These are phyloP conservation scores for Astrothelium subdiscretum DNA, from an alignment of 495 filamentous ascomycete species.

Conservation along the genomic window DNA sequence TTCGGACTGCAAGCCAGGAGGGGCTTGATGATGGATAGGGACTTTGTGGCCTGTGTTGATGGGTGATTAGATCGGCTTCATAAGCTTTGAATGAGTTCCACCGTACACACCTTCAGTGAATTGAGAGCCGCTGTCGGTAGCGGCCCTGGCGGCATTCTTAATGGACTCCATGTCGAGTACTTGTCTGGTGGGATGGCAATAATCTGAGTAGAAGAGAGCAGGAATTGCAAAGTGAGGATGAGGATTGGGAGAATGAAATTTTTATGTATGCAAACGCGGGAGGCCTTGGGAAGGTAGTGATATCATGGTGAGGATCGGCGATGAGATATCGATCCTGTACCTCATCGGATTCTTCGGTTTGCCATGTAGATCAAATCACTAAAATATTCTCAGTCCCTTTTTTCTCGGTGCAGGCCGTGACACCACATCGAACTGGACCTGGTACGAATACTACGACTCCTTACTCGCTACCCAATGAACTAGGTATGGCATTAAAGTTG, in stretches of 20 bases:
- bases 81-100: background rate
- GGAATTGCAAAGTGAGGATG: background rate
- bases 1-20: constrained; percentile 56
- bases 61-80: background rate
- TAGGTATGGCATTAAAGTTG: too few species aligned
- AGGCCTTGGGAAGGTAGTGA: background rate
- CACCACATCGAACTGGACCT: too few species aligned
- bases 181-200: background rate
- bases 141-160: background rate
- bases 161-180: background rate
- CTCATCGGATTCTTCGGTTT: background rate
- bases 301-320: background rate
- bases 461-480: too few species aligned
- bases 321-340: background rate
- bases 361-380: background rate
- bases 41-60: constrained; percentile 48
- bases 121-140: constrained; percentile 5
- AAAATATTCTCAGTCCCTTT: background rate
- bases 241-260: background rate
- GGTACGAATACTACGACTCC: too few species aligned
- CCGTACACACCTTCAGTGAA: constrained; percentile 14
- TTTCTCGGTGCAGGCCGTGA: too few species aligned
- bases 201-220: background rate
- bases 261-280: background rate
- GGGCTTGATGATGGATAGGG: constrained; percentile 54